phyloP scores from a whole-genome alignment of 176 grass and related monocot genomes.

The Paspalum vaginatum region DNA sequence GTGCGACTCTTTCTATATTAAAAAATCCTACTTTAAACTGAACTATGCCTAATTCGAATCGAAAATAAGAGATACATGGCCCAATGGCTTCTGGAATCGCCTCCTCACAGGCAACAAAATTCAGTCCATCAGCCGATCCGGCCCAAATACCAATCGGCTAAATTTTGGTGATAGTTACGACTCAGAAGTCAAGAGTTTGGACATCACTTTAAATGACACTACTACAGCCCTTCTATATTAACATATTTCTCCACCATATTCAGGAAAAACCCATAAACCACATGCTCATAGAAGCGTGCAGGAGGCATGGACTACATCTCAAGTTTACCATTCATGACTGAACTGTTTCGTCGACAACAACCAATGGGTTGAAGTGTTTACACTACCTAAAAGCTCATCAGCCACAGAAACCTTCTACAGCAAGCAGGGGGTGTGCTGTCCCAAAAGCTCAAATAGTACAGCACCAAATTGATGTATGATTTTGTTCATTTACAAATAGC shows the following conservation, averaged over 20 bases:
- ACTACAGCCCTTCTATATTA: neutral
- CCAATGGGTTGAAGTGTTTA: conserved; percentile 2
- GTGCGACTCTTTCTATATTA: too few species aligned
- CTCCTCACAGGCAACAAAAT: too few species aligned
- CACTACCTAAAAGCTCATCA: neutral
- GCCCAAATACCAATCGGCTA: too few species aligned
- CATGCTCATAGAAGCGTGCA: neutral
- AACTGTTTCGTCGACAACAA: conserved; percentile 4
- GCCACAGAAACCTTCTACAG: neutral
- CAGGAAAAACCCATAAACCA: neutral
- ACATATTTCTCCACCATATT: neutral
- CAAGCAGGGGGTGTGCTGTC: neutral
- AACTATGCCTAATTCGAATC: too few species aligned
- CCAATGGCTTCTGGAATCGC: too few species aligned
- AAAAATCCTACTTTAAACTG: too few species aligned
- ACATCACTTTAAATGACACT: neutral
- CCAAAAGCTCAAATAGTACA: neutral
- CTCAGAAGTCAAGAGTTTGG: too few species aligned
- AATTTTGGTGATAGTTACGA: too few species aligned
- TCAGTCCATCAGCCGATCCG: too few species aligned
- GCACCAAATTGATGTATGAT: neutral
- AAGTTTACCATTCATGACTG: neutral
- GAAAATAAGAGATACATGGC: too few species aligned
- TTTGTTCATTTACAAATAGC: conserved; percentile 11
- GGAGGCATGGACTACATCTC: neutral